These are phyloP conservation scores for Excoecaria cochinchinensis DNA, from an alignment of 345 rosid species.

Conservation along the genomic window DNA sequence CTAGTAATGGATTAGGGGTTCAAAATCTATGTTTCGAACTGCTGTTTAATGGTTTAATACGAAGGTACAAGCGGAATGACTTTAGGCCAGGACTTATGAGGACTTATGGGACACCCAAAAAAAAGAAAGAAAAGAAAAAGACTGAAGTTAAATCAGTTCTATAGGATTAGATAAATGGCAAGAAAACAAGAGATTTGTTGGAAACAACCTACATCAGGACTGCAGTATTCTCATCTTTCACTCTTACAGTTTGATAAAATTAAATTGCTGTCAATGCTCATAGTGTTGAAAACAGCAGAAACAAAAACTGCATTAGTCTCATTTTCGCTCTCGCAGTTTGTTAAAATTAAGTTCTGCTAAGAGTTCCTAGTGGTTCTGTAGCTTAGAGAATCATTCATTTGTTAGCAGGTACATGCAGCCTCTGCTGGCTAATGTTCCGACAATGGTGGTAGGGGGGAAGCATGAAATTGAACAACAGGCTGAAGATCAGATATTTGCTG, in stretches of 20 bases:
- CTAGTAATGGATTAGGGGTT: no score
- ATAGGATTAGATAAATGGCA: not conserved
- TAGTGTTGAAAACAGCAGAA: not conserved
- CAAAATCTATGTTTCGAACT: not conserved
- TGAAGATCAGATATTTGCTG: constrained; percentile 60
- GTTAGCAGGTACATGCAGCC: constrained; percentile 73
- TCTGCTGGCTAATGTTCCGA: constrained; percentile 64
- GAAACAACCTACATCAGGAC: not conserved
- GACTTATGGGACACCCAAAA: not conserved
- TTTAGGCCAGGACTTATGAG: not conserved
- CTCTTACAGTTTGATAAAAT: not conserved
- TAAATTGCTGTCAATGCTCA: not conserved
- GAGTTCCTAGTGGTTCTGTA: not conserved
- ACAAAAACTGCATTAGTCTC: not conserved
- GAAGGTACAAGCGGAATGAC: not conserved
- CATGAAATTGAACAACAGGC: constrained; percentile 80
- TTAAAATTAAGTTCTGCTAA: not conserved
- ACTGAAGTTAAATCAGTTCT: not conserved
- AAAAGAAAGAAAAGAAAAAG: not conserved
- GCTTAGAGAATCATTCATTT: constrained; percentile 6
- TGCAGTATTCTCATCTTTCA: not conserved
- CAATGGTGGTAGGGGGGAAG: constrained; percentile 83
- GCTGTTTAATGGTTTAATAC: not conserved
- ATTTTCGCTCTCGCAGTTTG: not conserved
- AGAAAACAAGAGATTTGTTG: not conserved